Base-by-base conservation (phyloP, 2,329 filamentous ascomycete species). In the Aspergillus calidoustus region DNA sequence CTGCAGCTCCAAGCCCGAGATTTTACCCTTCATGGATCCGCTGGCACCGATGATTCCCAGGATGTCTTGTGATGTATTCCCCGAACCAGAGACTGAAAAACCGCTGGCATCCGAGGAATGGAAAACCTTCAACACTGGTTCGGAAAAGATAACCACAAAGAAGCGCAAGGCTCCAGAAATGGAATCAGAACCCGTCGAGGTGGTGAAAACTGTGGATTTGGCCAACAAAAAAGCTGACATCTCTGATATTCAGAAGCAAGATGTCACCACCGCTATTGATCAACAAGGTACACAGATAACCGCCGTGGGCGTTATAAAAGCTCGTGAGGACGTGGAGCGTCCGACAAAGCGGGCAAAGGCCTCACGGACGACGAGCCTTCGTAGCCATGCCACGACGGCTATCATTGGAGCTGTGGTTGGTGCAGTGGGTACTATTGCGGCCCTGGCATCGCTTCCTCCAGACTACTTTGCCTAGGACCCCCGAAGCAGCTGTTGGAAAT, bases 371-470 rank as follows among this genome's bases (percentile, higher is more conserved):
- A 50, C 57, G 3, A 71, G 54, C 25, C 56, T 80, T 25, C 66
- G 70, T 51, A 76, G 72, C 57, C 76, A 81, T 67, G 77, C 76
- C 31, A 72, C 75, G 22, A 76, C 75, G 30, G 78, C 79, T 28
- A 60, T 77, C 3, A 63, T 77, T 5, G 78, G 79, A 25, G 77
- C 77, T 41, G 61, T 80, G 17, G 71, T 79, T 48, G 80, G 80
- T 53, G 75, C 78, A 6, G 68, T 81, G 38, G 75, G 78, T 23
- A 77, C 77, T 17, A 72, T 81, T 46, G 71, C 75, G 47, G 68
- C 75, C 19, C 70, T 82, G 49, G 77, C 78, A 13, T 72, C 78
- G 25, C 71, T 82, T 15, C 80, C 80, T 8, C 69, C 74, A 6
- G 77, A 80, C 55, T 81, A 75, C 65, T 81, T 81, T 66, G 66